These are phyloP conservation scores for Leccinum boreale DNA, from an alignment of 768 basidiomycete genomes.

Conservation along the genomic window DNA sequence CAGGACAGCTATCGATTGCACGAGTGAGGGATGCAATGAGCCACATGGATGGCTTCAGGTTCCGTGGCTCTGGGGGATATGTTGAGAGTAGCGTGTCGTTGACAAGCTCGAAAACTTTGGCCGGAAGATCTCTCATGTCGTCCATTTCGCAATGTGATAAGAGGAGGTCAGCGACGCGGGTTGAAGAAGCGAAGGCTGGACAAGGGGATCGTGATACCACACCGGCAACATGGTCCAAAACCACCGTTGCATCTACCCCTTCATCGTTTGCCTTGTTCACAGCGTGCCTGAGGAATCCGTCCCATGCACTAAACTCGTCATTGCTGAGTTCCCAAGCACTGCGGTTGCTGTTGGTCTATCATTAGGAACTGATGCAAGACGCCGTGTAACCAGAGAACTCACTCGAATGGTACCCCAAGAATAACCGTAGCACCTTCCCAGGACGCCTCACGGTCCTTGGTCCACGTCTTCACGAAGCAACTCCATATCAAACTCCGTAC, in stretches of 20 bases:
- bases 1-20: constrained; percentile 55
- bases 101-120: constrained; percentile 52
- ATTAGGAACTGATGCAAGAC: constrained; percentile 4
- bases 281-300: constrained; percentile 48
- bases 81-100: constrained; percentile 55
- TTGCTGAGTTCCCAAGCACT: constrained; percentile 50
- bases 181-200: constrained; percentile 40
- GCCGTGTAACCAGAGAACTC: constrained; percentile 26
- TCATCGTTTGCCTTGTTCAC: constrained; percentile 58
- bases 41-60: constrained; percentile 58
- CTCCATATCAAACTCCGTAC: constrained; percentile 56
- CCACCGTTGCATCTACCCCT: constrained; percentile 47
- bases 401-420: constrained; percentile 64
- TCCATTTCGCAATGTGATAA: constrained; percentile 50
- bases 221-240: constrained; percentile 57
- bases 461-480: constrained; percentile 56
- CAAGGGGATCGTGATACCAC: constrained; percentile 40
- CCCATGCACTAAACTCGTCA: constrained; percentile 60
- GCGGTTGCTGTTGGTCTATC: constrained; percentile 30
- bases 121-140: constrained; percentile 53
- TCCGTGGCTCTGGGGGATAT: constrained; percentile 63
- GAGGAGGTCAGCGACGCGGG: constrained; percentile 60
- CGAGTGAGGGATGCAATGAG: constrained; percentile 53
- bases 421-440: constrained; percentile 56
- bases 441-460: constrained; percentile 36